phyloP scores from a whole-genome alignment of 805 yeast genomes.

The Candida boidinii region DNA sequence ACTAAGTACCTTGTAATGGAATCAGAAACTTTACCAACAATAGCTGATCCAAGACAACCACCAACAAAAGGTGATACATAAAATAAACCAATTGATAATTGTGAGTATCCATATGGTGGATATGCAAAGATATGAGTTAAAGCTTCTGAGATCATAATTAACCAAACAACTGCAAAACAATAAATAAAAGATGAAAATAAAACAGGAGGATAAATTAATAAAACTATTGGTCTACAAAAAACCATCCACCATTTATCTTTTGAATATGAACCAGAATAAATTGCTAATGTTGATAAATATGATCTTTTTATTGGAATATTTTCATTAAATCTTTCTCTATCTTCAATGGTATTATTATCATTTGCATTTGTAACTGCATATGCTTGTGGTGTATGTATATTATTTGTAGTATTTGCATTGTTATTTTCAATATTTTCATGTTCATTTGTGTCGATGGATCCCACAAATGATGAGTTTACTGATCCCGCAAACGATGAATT shows the following conservation, averaged over 20 bases:
- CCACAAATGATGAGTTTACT: background rate
- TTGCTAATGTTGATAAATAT: slow-evolving; percentile 25
- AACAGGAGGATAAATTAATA: slow-evolving; percentile 41
- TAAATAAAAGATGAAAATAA: slow-evolving; percentile 44
- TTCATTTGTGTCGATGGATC: background rate
- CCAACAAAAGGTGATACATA: slow-evolving; percentile 51
- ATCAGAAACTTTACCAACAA: slow-evolving; percentile 45
- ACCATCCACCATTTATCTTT: slow-evolving; percentile 47
- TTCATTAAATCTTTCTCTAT: too few species aligned
- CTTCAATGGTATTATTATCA: background rate
- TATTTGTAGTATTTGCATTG: too few species aligned
- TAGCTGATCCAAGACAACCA: slow-evolving; percentile 46
- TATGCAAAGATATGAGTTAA: slow-evolving; percentile 39
- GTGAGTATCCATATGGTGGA: slow-evolving; percentile 36
- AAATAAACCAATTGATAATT: slow-evolving; percentile 41
- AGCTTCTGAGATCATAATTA: slow-evolving; percentile 51
- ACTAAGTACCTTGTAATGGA: slow-evolving; percentile 35
- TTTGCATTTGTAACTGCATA: background rate
- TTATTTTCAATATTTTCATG: background rate
- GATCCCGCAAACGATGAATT: background rate
- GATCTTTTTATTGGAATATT: slow-evolving; percentile 8
- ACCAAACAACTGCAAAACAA: slow-evolving; percentile 54
- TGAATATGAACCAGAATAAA: slow-evolving; percentile 42
- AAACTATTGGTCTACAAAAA: slow-evolving; percentile 43
- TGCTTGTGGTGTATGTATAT: too few species aligned